Conservation (phyloP, 2,329 filamentous ascomycete genomes). For the Ophiostoma sp. region DNA sequence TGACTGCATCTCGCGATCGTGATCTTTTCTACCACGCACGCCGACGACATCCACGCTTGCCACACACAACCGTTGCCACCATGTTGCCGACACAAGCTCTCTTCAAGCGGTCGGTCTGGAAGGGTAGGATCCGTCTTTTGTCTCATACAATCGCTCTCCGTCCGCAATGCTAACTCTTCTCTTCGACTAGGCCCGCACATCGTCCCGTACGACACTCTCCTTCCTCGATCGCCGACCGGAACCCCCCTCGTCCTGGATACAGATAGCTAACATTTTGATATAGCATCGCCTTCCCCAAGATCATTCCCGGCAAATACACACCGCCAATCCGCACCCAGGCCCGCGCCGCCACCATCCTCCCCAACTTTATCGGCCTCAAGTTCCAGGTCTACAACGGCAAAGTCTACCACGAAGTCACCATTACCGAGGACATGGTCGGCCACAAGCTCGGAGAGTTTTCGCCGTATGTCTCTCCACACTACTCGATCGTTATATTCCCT, state of each 20-base stretch:
- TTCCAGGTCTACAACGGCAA: slow-evolving; percentile 95
- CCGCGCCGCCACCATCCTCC: slow-evolving; percentile 83
- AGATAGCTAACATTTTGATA: slow-evolving; percentile 6
- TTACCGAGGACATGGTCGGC: slow-evolving; percentile 95
- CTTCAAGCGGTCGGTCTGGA: slow-evolving; percentile 80
- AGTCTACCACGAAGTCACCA: slow-evolving; percentile 74
- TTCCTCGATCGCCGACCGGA: not conserved
- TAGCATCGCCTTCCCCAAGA: slow-evolving; percentile 65
- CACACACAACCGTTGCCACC: slow-evolving; percentile 20
- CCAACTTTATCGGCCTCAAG: slow-evolving; percentile 84
- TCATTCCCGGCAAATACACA: slow-evolving; percentile 60
- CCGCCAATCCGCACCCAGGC: slow-evolving; percentile 83
- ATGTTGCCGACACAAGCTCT: slow-evolving; percentile 72
- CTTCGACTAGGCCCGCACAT: slow-evolving; percentile 50
- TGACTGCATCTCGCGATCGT: not conserved
- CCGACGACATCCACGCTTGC: slow-evolving; percentile 25
- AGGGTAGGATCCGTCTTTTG: slow-evolving; percentile 57
- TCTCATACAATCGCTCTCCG: not conserved
- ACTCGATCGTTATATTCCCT: no score
- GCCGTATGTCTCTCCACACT: slow-evolving; percentile 58
- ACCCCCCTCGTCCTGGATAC: not conserved
- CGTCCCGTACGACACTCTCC: slow-evolving; percentile 49
- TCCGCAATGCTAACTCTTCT: slow-evolving; percentile 29
- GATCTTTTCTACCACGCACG: not conserved
- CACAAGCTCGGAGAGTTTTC: slow-evolving; percentile 94